Base-by-base conservation (phyloP, 192 early-diverging fungal genomes). In the Entophlyctis helioformis region DNA sequence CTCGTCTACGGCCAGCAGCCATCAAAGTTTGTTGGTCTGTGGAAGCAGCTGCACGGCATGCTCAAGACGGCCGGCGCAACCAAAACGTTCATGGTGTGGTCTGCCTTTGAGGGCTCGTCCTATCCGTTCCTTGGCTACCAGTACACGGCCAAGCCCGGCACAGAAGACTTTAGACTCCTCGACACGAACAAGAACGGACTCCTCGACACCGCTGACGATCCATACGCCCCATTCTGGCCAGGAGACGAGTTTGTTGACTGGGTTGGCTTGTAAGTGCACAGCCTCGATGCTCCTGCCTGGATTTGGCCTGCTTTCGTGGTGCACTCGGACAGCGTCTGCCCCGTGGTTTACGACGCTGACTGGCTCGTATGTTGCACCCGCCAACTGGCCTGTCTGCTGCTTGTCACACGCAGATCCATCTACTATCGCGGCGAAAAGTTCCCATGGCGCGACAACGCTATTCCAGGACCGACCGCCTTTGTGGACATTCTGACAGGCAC, bases 241-340 rank as follows among this genome's bases (percentile, higher is more conserved):
- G 65, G 67, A 10, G 55, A 60, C 34, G 67, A 69, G 13, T 60
- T 41, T 15, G 66, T 69, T 6, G 66, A 69, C 46, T 69, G 66
- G 66, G 54, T 69, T n/a, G 62, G 49, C 3, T 21, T 63, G 20
- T 67, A 57, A 15, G 23, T 66, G 23, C 61, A 66, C 48, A 46
- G 37, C 36, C 56, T 56, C 39, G 52, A 47, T 39, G 52, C n/a
- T n/a, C n/a, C n/a, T n/a, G n/a, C n/a, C n/a, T n/a, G n/a, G n/a
- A n/a, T n/a, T n/a, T n/a, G n/a, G n/a, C n/a, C n/a, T n/a, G n/a
- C n/a, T n/a, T n/a, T n/a, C n/a, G n/a, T n/a, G n/a, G n/a, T n/a
- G n/a, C n/a, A n/a, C n/a, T n/a, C n/a, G n/a, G n/a, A n/a, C n/a
- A n/a, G n/a, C n/a, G n/a, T n/a, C n/a, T n/a, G n/a, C n/a, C n/a